Evolutionary conservation across 805 yeast genomes (phyloP), one percentile per base, ranked within the genome.

Genomic region (Barnettozyma wickerhamii): DNA sequence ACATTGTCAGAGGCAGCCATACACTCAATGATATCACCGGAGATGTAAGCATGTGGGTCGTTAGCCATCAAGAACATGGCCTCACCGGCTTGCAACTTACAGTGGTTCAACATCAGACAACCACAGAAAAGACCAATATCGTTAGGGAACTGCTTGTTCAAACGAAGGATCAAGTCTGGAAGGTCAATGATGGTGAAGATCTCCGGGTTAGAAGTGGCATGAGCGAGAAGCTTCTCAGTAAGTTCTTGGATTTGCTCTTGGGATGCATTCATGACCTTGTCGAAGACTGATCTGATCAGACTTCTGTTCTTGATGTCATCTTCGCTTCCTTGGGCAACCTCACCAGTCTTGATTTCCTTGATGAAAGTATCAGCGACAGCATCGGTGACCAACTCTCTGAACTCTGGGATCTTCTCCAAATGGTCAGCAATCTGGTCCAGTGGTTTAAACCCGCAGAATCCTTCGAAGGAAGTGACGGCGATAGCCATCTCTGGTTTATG

Each of bases 401-500:
- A 77, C 65, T 91, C 97, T 4, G 95, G 91, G 37, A 93, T 76
- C 12, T 75, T 74, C 43, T 71, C 58, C 55, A 93, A 72, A 47
- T 86, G 79, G 33, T 69, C 69, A 35, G 81, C 81, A 51, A 93
- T 75, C 65, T 89, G 84, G 27, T 70, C 73, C 56, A 90, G 75
- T 17, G 99, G 99, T 60, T 93, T 83, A 71, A 93, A 93, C 0
- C 99, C 99, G 66, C 99, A 93, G 67, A 93, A 91, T 0, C 97
- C 98, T 69, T 93, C 98, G 56, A 93, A 93, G 46, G 79, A 86
- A 18, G 98, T 90, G 40, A 93, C 81, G 7, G 99, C 99, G 58
- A 93, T 79, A 37, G 99, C 98, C 99, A 93, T 93, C 65, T 93
- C 99, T n/a, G 99, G 99, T 71, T 93, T 93, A 68, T 93, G 99